Conservation (phyloP, 306 rosid genomes). For the Abrus pulchellus region DNA sequence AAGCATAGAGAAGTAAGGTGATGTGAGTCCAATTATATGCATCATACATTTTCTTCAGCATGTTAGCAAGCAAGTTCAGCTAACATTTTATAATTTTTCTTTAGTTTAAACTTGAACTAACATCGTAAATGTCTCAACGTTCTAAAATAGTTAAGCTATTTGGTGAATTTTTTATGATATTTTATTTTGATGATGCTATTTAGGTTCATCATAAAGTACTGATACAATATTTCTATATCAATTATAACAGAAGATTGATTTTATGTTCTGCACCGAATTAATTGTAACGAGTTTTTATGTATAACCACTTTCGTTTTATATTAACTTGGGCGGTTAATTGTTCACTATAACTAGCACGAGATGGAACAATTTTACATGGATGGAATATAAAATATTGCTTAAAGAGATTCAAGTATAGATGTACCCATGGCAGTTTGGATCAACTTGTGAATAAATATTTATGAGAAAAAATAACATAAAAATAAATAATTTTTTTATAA, state of each 20-base stretch:
- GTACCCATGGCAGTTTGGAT: too few species aligned
- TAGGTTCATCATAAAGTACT: not conserved
- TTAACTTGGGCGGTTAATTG: not conserved
- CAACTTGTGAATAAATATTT: too few species aligned
- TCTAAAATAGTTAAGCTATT: not conserved
- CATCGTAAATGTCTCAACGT: not conserved
- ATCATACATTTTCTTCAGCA: not conserved
- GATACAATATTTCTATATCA: not conserved
- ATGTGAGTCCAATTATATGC: not conserved
- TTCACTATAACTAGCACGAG: not conserved
- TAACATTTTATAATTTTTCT: not conserved
- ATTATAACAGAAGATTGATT: not conserved
- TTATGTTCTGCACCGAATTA: not conserved
- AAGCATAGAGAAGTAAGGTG: not conserved
- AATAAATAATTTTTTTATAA: too few species aligned
- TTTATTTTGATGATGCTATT: not conserved
- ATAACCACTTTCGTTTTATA: not conserved
- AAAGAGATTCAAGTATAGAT: too few species aligned
- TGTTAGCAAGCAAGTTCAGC: not conserved
- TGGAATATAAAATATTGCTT: too few species aligned
- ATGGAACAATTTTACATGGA: not conserved
- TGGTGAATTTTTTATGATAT: constrained; percentile 3
- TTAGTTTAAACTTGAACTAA: not conserved
- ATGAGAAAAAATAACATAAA: too few species aligned
- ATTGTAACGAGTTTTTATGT: not conserved